Evolutionary conservation across 1,284 basidiomycete species (phyloP).

Genomic region (Rhodotorula glutinis): DNA sequence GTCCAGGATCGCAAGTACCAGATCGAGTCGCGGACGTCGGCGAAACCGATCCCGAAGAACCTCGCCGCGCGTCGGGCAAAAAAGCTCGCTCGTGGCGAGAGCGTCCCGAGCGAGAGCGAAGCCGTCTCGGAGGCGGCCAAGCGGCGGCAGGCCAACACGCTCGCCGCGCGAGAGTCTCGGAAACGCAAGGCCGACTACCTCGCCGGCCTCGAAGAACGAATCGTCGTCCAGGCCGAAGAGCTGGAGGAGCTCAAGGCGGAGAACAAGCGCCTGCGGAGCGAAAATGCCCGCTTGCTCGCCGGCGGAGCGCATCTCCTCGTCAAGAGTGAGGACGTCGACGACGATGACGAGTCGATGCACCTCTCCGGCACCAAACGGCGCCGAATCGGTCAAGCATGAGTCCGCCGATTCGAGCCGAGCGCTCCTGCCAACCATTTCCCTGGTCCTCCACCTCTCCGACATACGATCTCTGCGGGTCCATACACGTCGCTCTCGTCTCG

Average conservation of each 20-base stretch:
- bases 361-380: too few species aligned
- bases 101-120: not conserved
- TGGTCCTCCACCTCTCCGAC: too few species aligned
- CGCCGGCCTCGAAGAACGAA: not conserved
- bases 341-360: too few species aligned
- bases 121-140: slow-evolving; percentile 1
- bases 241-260: not conserved
- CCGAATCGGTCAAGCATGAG: too few species aligned
- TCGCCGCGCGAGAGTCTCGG: slow-evolving; percentile 18
- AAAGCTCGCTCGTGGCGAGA: not conserved
- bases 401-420: too few species aligned
- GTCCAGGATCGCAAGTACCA: slow-evolving; percentile 12
- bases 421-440: too few species aligned
- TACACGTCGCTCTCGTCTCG: too few species aligned
- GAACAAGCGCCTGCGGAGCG: not conserved
- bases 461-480: too few species aligned
- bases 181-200: slow-evolving; percentile 9
- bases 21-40: slow-evolving; percentile 13
- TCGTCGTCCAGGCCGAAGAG: not conserved
- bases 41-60: slow-evolving; percentile 10
- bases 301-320: too few species aligned
- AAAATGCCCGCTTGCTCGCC: too few species aligned
- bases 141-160: slow-evolving; percentile 15
- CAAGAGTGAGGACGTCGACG: too few species aligned
- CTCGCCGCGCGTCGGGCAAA: not conserved